Evolutionary conservation across 176 grass and related monocot species (phyloP).

Genomic region (Lolium perenne): DNA sequence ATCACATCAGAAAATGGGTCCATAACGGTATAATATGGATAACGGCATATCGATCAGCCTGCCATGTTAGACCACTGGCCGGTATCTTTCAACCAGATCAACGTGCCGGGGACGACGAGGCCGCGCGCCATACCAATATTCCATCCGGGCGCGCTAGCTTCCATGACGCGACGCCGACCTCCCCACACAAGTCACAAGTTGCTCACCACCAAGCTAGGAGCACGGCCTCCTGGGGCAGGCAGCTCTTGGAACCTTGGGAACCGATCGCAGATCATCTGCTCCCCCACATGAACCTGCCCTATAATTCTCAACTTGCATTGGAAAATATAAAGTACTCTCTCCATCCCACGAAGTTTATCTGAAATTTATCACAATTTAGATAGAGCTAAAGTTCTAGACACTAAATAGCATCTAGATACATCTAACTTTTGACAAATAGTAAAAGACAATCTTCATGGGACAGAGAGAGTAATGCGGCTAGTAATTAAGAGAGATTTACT

Average conservation of each 20-base stretch:
- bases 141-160: neutral
- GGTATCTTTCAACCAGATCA: conserved; percentile 30
- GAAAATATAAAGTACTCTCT: neutral
- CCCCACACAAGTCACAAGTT: neutral
- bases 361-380: too few species aligned
- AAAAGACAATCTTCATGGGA: too few species aligned
- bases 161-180: conserved; percentile 12
- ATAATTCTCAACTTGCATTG: conserved; percentile 31
- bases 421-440: too few species aligned
- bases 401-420: too few species aligned
- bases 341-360: too few species aligned
- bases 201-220: conserved; percentile 30
- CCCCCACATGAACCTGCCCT: conserved; percentile 29
- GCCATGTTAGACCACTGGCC: conserved; percentile 15
- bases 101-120: conserved; percentile 34
- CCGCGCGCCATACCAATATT: neutral
- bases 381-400: too few species aligned
- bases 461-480: too few species aligned
- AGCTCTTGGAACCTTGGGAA: conserved; percentile 38
- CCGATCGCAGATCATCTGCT: conserved; percentile 12
- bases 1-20: neutral
- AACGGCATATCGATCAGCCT: neutral
- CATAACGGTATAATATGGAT: neutral
- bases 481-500: neutral
- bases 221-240: conserved; percentile 44